A percentile compares a stretch with the other conserved stretches of the same genome.
Evolutionary conservation across 495 filamentous ascomycete genomes (phyloP).

Genomic region (Immersiella caudata): DNA sequence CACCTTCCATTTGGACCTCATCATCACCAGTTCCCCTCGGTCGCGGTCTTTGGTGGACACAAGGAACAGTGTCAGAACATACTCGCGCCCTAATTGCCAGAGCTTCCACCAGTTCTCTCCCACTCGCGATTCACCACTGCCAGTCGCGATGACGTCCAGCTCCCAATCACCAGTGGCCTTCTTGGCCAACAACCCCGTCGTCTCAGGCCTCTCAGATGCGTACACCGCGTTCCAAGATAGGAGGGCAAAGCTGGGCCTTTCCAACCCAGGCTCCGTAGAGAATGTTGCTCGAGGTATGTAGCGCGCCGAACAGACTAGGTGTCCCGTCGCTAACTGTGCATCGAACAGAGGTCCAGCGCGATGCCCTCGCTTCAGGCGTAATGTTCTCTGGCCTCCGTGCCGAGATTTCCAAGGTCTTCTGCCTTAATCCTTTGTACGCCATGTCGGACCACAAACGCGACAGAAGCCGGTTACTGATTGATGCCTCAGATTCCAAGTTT

Average conservation of each 20-base stretch:
- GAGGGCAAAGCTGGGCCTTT: slow-evolving; percentile 81
- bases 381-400: slow-evolving; percentile 95
- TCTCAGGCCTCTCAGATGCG: slow-evolving; percentile 69
- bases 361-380: slow-evolving; percentile 91
- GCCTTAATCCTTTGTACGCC: slow-evolving; percentile 71
- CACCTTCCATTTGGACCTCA: slow-evolving; percentile 7
- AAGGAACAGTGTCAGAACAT: neutral
- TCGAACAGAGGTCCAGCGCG: slow-evolving; percentile 78
- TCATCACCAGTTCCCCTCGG: slow-evolving; percentile 22
- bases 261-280: slow-evolving; percentile 91
- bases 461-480: slow-evolving; percentile 15
- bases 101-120: slow-evolving; percentile 10
- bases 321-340: slow-evolving; percentile 20
- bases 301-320: neutral
- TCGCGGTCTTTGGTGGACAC: neutral
- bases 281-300: slow-evolving; percentile 67
- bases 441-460: neutral
- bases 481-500: slow-evolving; percentile 74
- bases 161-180: slow-evolving; percentile 63
- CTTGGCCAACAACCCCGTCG: slow-evolving; percentile 71
- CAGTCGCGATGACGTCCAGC: slow-evolving; percentile 45
- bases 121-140: slow-evolving; percentile 9
- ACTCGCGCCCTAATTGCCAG: neutral
- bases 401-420: slow-evolving; percentile 93
- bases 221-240: slow-evolving; percentile 82